Conservation (phyloP, 768 basidiomycete species). For the Agaricus subrufescens region DNA sequence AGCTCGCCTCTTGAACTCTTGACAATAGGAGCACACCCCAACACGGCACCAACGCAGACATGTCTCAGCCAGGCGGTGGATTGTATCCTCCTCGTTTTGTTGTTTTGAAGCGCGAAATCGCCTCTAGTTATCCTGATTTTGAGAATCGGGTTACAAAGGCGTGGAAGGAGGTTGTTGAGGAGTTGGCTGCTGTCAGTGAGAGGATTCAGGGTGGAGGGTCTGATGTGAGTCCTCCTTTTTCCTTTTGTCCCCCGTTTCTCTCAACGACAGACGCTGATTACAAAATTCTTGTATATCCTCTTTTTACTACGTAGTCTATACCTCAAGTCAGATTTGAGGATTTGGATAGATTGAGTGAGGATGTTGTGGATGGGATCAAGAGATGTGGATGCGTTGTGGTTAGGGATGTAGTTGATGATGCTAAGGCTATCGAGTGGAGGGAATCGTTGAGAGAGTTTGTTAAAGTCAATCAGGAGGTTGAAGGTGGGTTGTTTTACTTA, state of each 20-base stretch:
- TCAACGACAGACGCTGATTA: too few species aligned
- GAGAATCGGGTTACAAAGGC: constrained; percentile 43
- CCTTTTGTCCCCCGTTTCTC: too few species aligned
- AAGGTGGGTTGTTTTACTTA: constrained; percentile 30
- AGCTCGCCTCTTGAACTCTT: too few species aligned
- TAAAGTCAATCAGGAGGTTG: constrained; percentile 45
- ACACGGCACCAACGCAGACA: background rate
- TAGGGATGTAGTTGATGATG: constrained; percentile 51
- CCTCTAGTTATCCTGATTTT: constrained; percentile 45
- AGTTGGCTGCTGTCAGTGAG: constrained; percentile 41
- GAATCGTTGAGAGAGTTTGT: constrained; percentile 50
- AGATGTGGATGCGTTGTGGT: constrained; percentile 59
- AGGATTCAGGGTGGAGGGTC: constrained; percentile 43
- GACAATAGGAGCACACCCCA: background rate
- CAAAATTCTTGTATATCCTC: background rate
- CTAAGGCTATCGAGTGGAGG: constrained; percentile 56
- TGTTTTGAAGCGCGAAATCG: constrained; percentile 56
- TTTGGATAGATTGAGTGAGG: constrained; percentile 39
- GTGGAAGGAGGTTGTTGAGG: constrained; percentile 53
- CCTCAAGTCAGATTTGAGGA: constrained; percentile 59
- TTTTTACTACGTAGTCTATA: constrained; percentile 37
- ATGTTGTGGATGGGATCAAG: constrained; percentile 46
- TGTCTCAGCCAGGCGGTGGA: background rate
- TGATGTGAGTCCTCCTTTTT: constrained; percentile 32
- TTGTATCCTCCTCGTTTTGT: constrained; percentile 45